Conservation (phyloP, 1,284 basidiomycete genomes). For the Fistulinella cinereoalba region DNA sequence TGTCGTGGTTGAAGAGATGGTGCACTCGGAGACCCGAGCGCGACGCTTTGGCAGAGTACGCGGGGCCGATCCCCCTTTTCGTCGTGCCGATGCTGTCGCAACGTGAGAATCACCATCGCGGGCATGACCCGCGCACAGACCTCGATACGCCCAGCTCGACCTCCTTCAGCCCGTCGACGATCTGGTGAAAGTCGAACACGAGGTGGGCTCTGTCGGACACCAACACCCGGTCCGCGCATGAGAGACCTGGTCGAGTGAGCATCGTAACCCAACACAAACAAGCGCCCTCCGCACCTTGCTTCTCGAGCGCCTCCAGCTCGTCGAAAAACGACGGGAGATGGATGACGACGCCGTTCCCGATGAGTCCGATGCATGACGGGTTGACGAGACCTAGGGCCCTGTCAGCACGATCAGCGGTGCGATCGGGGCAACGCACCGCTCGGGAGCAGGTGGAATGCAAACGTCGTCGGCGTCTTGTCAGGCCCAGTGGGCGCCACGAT, state of each 20-base stretch:
- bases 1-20: constrained; percentile 88
- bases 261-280: not conserved
- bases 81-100: constrained; percentile 89
- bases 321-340: constrained; percentile 95
- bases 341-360: constrained; percentile 93
- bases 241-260: constrained; percentile 60
- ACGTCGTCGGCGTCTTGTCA: constrained; percentile 75
- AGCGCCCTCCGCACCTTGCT: constrained; percentile 60
- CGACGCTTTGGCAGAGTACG: constrained; percentile 97
- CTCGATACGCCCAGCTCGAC: constrained; percentile 92
- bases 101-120: constrained; percentile 5
- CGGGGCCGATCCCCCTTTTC: constrained; percentile 97
- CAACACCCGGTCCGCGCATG: constrained; percentile 84
- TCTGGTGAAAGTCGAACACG: constrained; percentile 99
- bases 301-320: constrained; percentile 85
- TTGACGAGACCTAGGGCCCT: constrained; percentile 82
- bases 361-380: constrained; percentile 81
- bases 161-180: constrained; percentile 98
- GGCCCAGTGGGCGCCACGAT: constrained; percentile 82
- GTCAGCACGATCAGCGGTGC: not conserved
- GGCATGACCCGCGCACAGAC: constrained; percentile 37
- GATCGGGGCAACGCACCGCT: constrained; percentile 59
- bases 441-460: constrained; percentile 95
- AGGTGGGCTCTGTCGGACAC: constrained; percentile 96
- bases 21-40: constrained; percentile 95